Evolutionary conservation across 1,139 yeast species (phyloP), one percentile per base, ranked within the genome.

Genomic region (Suhomyces chickasaworum): DNA sequence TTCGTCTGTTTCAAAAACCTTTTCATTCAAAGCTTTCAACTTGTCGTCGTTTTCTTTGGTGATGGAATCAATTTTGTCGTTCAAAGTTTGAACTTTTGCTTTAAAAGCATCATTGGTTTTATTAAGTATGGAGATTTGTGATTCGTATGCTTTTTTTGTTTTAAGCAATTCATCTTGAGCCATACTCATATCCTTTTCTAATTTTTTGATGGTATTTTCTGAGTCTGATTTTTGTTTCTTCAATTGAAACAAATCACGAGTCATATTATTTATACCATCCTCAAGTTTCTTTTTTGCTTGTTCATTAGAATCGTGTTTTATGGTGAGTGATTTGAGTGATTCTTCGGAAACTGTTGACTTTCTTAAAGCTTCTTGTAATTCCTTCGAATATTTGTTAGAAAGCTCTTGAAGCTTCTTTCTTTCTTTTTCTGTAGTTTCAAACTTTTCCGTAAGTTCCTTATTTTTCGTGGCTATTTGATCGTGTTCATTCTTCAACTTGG

Each of bases 251-350:
- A 91, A 69, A 53, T 90, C 97, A 38, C 93, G 74, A 49, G 86
- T 86, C 96, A 91, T 89, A 56, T 89, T 89, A 61, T 89, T 91
- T 47, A 91, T 85, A 5, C 96, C 97, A 51, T 82, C 84, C 57
- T 91, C 97, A 1, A 93, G 88, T 52, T 81, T 86, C 22, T 76
- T 74, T 56, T 86, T 87, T 8, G 79, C 81, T 29, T 55, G 63
- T 48, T 72, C 75, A 1, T 66, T 54, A 1, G 57, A 48, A 3
- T 60, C 61, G 18, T 72, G 57, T 45, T 67, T 69, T 7, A 46
- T 47, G 45, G 68, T 68, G 23, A 73, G 51, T 3, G 47, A 17
- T 12, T 47, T 45, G 33, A 53, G 43, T 0, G 60, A 53, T 10
- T 68, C 74, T 15, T 56, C 61, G 1, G 67, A 53, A 1, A 54